Evolutionary conservation across 2,329 filamentous ascomycete species (phyloP).

Genomic region (Emergomyces orientalis): DNA sequence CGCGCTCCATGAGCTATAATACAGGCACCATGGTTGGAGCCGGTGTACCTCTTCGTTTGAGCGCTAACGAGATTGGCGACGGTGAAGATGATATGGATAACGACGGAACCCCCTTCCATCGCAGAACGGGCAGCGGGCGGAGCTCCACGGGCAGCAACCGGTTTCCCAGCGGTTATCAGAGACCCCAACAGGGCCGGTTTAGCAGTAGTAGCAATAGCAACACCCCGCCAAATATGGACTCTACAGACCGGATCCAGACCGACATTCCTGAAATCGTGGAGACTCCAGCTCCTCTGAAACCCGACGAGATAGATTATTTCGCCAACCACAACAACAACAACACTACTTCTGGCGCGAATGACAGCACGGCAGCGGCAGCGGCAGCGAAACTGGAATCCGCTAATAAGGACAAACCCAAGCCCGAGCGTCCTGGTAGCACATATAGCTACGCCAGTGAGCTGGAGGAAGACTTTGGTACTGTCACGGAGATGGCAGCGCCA

Average conservation of each 20-base stretch:
- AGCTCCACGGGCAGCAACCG: slow-evolving; percentile 46
- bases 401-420: slow-evolving; percentile 11
- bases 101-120: slow-evolving; percentile 37
- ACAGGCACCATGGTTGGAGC: slow-evolving; percentile 65
- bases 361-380: background rate
- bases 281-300: slow-evolving; percentile 22
- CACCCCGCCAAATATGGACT: slow-evolving; percentile 42
- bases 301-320: slow-evolving; percentile 21
- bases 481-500: slow-evolving; percentile 43
- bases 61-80: slow-evolving; percentile 88
- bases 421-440: slow-evolving; percentile 24
- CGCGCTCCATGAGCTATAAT: slow-evolving; percentile 69
- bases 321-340: background rate
- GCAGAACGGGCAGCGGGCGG: slow-evolving; percentile 49
- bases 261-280: slow-evolving; percentile 37
- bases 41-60: slow-evolving; percentile 82
- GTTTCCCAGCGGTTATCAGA: slow-evolving; percentile 38
- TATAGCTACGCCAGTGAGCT: slow-evolving; percentile 31
- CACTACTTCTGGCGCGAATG: background rate
- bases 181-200: slow-evolving; percentile 24
- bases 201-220: slow-evolving; percentile 45
- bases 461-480: slow-evolving; percentile 47
- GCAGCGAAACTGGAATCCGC: background rate
- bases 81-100: slow-evolving; percentile 57
- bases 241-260: slow-evolving; percentile 15